Conservation (phyloP, 2,329 filamentous ascomycete genomes). For the Calonectria fujianensis region DNA sequence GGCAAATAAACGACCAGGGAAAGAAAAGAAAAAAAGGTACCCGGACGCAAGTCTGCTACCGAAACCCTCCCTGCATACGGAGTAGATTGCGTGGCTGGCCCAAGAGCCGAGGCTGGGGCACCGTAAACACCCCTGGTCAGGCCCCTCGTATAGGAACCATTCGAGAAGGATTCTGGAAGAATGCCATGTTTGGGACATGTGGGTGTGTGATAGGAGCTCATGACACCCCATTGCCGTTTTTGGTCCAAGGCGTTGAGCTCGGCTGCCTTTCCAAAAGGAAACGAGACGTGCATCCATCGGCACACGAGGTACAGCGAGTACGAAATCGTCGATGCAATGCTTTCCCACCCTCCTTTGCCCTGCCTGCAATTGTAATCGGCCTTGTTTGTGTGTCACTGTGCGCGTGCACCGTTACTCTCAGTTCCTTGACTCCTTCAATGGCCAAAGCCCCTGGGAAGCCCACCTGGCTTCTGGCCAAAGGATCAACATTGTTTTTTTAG, state of each 20-base stretch:
- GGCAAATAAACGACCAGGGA: background rate
- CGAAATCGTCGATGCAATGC: slow-evolving; percentile 11
- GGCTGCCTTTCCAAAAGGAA: slow-evolving; percentile 30
- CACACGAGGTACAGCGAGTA: slow-evolving; percentile 14
- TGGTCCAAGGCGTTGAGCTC: slow-evolving; percentile 16
- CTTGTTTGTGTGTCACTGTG: slow-evolving; percentile 1
- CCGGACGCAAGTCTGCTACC: background rate
- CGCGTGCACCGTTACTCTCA: slow-evolving; percentile 1
- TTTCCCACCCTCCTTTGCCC: background rate
- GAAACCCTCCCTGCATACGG: slow-evolving; percentile 35
- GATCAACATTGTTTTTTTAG: slow-evolving; percentile 24
- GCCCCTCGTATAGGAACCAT: slow-evolving; percentile 44
- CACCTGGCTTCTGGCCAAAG: slow-evolving; percentile 2
- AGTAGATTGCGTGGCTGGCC: slow-evolving; percentile 41
- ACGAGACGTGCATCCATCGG: slow-evolving; percentile 24
- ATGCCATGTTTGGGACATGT: slow-evolving; percentile 40
- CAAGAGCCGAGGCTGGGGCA: slow-evolving; percentile 36
- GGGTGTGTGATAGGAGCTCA: slow-evolving; percentile 25
- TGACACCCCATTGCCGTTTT: slow-evolving; percentile 20
- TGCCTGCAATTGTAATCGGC: background rate
- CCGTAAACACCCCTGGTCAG: slow-evolving; percentile 40
- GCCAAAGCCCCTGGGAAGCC: background rate
- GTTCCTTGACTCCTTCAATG: slow-evolving; percentile 1
- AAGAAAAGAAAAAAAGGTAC: background rate
- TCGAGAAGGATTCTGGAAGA: slow-evolving; percentile 54